Base-by-base conservation (phyloP, 2,329 filamentous ascomycete genomes). In the Xylaria multiplex region DNA sequence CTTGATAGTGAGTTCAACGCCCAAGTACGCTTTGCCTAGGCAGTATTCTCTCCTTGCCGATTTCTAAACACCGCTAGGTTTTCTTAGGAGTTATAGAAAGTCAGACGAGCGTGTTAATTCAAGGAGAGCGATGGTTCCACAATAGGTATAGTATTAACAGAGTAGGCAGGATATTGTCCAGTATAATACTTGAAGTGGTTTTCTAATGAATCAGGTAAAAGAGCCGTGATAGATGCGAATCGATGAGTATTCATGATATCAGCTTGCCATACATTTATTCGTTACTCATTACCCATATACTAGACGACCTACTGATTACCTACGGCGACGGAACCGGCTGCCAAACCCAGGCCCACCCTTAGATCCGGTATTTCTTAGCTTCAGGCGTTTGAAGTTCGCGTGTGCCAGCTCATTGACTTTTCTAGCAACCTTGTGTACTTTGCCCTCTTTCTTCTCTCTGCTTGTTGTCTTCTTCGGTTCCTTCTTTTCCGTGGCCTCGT, bases 341-440 rank as follows among this genome's bases (percentile, higher is more conserved):
- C 84, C 85, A 73, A 83, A 81, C 1, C 82, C 85, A 22, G 85
- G 81, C 3, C 86, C 87, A 1, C 88, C 88, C 76, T 90, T 90
- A n/a, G 85, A 79, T 3, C 88, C 88, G 2, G 82, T 79, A 71
- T 89, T 90, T 71, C 81, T 82, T 73, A 91, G 78, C 80, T 91
- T 91, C 65, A 91, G 76, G 62, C 86, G 80, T 76, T 88, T 88
- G 77, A 90, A 91, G 79, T 91, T 91, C 67, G 87, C 84, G 72
- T 90, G 85, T 14, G 88, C 88, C 70, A 88, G 77, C 68, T 87
- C 87, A 72, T 86, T 89, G 56, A 91, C 86, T 79, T 90, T 91
- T 72, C 83, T 84, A 27, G 79, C 81, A 6, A 80, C 80, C 75
- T 84, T 86, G 75, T 84, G 84, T 50, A 88, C 80, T 42, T 77